A percentile compares a stretch with the other conserved stretches of the same genome.
Conservation (phyloP, 768 basidiomycete genomes). For the Termitomyces sp. region DNA sequence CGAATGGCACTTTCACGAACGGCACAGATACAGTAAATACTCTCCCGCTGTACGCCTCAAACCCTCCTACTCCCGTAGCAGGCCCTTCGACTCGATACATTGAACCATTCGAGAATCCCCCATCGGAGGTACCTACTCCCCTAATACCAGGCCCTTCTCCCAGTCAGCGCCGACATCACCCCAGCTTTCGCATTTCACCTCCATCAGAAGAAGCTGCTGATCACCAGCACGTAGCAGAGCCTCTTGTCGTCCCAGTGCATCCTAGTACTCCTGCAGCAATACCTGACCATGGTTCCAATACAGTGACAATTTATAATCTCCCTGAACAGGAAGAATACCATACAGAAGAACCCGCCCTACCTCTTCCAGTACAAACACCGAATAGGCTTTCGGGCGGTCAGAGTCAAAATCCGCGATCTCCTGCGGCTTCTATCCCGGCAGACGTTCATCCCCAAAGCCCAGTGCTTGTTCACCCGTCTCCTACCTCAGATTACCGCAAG, state of each 20-base stretch:
- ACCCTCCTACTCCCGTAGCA: slow-evolving; percentile 29
- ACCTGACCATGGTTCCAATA: slow-evolving; percentile 5
- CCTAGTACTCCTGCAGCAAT: neutral
- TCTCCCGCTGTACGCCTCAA: slow-evolving; percentile 29
- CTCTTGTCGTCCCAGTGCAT: slow-evolving; percentile 13
- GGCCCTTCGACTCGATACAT: slow-evolving; percentile 28
- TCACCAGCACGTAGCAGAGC: slow-evolving; percentile 20
- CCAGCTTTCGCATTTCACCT: slow-evolving; percentile 25
- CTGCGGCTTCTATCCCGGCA: slow-evolving; percentile 2
- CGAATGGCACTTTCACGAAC: slow-evolving; percentile 9
- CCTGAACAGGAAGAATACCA: slow-evolving; percentile 9
- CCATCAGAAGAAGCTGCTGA: slow-evolving; percentile 21
- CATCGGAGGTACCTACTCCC: slow-evolving; percentile 6
- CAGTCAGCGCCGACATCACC: slow-evolving; percentile 18
- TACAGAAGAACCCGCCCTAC: slow-evolving; percentile 5
- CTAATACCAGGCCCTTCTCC: slow-evolving; percentile 13
- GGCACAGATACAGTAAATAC: slow-evolving; percentile 25
- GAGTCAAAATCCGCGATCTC: slow-evolving; percentile 1
- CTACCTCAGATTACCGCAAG: slow-evolving; percentile 30
- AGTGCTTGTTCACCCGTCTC: slow-evolving; percentile 25
- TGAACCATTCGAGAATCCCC: slow-evolving; percentile 20
- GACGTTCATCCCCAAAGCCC: slow-evolving; percentile 19
- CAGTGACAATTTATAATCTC: slow-evolving; percentile 14
- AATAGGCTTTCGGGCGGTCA: slow-evolving; percentile 9
- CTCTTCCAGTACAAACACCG: slow-evolving; percentile 4